phyloP scores from a whole-genome alignment of 129 eudicot genomes.

The Flaveria linearis region DNA sequence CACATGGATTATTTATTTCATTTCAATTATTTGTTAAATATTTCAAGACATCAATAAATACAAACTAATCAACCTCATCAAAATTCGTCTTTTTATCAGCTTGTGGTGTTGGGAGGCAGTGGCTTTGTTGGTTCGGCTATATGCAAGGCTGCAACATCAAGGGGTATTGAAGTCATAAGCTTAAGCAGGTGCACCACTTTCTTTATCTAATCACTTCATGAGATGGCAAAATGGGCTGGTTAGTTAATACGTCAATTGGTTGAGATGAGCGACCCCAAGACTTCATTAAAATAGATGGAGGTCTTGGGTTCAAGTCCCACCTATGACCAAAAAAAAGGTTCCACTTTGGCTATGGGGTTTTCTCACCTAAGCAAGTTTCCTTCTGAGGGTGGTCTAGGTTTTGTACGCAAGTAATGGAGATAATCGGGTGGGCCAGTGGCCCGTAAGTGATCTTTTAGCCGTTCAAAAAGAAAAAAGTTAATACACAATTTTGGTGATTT shows the following conservation, averaged over 20 bases:
- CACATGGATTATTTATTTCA: slow-evolving; percentile 1
- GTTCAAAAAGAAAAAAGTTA: neutral
- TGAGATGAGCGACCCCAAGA: too few species aligned
- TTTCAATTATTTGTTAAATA: slow-evolving; percentile 3
- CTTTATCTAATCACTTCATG: neutral
- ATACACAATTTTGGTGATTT: neutral
- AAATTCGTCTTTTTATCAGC: slow-evolving; percentile 40
- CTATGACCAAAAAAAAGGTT: too few species aligned
- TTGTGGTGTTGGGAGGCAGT: slow-evolving; percentile 96
- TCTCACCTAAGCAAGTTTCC: too few species aligned
- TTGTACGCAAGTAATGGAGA: too few species aligned
- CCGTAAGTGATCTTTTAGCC: too few species aligned
- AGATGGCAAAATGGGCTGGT: neutral
- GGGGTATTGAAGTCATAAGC: slow-evolving; percentile 92
- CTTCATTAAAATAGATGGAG: too few species aligned
- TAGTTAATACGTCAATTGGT: neutral
- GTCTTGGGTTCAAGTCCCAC: too few species aligned
- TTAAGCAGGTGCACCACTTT: slow-evolving; percentile 72
- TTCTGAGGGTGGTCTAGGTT: too few species aligned
- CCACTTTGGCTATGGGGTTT: too few species aligned
- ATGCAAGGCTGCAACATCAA: slow-evolving; percentile 94
- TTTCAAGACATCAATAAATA: neutral
- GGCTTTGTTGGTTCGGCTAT: slow-evolving; percentile 98
- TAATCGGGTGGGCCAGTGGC: too few species aligned
- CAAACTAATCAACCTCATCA: slow-evolving; percentile 17